A percentile compares a stretch with the other conserved stretches of the same genome.
Evolutionary conservation across 352 stramenopile species (phyloP).

Genomic region (Thraustochytrium sp.): DNA sequence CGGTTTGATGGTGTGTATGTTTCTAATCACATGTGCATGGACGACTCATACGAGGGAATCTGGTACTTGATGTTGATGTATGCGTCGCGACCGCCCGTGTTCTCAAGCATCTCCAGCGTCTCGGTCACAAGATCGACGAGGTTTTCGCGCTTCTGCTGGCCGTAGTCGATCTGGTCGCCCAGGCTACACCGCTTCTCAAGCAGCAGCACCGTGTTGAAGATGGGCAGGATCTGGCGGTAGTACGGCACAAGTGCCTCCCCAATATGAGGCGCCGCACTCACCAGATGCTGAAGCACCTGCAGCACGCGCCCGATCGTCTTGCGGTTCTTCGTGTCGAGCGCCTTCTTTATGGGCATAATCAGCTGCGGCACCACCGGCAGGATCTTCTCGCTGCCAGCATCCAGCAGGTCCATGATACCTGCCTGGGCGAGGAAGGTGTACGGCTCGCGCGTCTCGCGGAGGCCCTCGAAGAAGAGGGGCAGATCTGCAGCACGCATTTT

Average conservation of each 20-base stretch:
- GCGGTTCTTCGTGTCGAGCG: conserved; percentile 63
- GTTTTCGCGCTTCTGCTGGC: conserved; percentile 86
- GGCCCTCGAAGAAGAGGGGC: conserved; percentile 80
- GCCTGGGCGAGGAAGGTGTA: conserved; percentile 69
- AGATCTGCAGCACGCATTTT: conserved; percentile 60
- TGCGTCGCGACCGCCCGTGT: conserved; percentile 87
- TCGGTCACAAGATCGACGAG: conserved; percentile 92
- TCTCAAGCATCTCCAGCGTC: conserved; percentile 92
- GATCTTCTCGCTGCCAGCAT: conserved; percentile 57
- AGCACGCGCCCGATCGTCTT: conserved; percentile 47
- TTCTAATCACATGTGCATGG: background rate
- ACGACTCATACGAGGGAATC: conserved; percentile 83
- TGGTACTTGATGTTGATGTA: conserved; percentile 99
- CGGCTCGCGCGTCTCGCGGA: conserved; percentile 66
- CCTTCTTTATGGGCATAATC: conserved; percentile 62
- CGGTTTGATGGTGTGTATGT: too few species aligned
- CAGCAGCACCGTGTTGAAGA: conserved; percentile 94
- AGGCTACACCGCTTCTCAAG: conserved; percentile 86
- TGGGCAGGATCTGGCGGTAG: conserved; percentile 91
- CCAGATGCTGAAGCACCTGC: conserved; percentile 76
- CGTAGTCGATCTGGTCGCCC: conserved; percentile 91
- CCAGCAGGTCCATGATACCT: conserved; percentile 68
- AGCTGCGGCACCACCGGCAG: conserved; percentile 58
- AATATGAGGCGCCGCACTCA: conserved; percentile 76
- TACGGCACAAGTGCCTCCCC: conserved; percentile 92